Percentiles rank a stretch among this genome's conserved stretches.
phyloP scores from a whole-genome alignment of 148 eudicot genomes.

The Amaranthus hypochondriacus region DNA sequence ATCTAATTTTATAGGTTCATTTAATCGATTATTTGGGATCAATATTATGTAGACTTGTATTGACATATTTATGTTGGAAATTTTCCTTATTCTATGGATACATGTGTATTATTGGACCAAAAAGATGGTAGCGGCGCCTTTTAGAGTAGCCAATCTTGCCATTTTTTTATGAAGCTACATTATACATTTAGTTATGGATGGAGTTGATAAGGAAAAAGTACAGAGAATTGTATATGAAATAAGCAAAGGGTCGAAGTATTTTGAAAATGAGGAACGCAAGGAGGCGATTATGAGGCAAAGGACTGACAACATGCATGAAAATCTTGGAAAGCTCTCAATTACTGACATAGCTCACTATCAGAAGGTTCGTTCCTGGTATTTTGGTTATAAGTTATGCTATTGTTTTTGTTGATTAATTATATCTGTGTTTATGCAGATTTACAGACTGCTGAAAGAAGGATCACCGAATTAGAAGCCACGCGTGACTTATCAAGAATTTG shows the following conservation, averaged over 20 bases:
- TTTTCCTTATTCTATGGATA: too few relatives aligned
- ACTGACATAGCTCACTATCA: slow-evolving; percentile 65
- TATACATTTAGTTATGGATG: slow-evolving; percentile 57
- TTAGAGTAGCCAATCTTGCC: too few relatives aligned
- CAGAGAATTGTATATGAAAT: slow-evolving; percentile 89
- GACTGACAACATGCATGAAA: slow-evolving; percentile 68
- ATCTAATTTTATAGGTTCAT: too few relatives aligned
- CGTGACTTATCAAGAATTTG: slow-evolving; percentile 88
- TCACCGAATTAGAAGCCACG: slow-evolving; percentile 72
- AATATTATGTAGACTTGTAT: too few relatives aligned
- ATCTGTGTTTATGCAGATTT: slow-evolving; percentile 16
- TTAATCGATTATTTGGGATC: too few relatives aligned
- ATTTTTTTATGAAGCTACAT: neutral
- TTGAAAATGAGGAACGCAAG: slow-evolving; percentile 80
- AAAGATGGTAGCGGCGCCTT: too few relatives aligned
- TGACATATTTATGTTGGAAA: too few relatives aligned
- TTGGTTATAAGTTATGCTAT: neutral
- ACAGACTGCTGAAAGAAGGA: slow-evolving; percentile 77
- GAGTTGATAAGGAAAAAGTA: slow-evolving; percentile 95
- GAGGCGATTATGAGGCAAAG: slow-evolving; percentile 71
- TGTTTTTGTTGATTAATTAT: neutral
- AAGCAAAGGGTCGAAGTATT: slow-evolving; percentile 98
- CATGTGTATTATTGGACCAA: too few relatives aligned
- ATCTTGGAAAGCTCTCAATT: slow-evolving; percentile 52
- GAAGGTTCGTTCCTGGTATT: slow-evolving; percentile 42